Evolutionary conservation across 169 alveolate species (phyloP), one percentile per base, ranked within the genome.

Genomic region (Plasmodium chabaudi): DNA sequence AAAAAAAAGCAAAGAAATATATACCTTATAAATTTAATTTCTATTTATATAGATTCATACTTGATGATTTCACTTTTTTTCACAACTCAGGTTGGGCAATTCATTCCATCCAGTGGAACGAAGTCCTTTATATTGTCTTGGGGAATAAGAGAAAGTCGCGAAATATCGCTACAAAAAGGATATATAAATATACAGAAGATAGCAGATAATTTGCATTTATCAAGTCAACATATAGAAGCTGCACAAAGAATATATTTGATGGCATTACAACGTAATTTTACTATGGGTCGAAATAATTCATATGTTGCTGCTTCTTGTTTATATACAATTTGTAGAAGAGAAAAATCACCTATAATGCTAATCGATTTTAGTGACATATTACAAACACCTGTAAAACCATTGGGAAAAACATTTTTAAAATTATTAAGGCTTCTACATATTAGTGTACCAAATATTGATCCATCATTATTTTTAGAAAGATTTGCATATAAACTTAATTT

Each of bases 291-390:
- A 70, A 96, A 96, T 63, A 97, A 97, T 56, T 90, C 90, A 72
- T 97, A 96, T 69, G 99, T 98, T 4, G 98, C 99, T 23, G 97
- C 99, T 9, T 97, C 99, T 15, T 96, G 98, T 82, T 94, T 98
- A 13, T 98, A 98, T 93, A 96, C 98, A 12, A 96, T 97, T 34
- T 97, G 99, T 86, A 92, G 99, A 47, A 72, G 97, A n/a, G 98
- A 96, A 87, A 93, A 95, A 88, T 94, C 98, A 4, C 99, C 99
- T 1, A 97, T 96, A 55, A 93, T 98, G 87, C 93, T 98, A 21
- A 97, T 98, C 9, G 99, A 98, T 89, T 98, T 98, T 91, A 95
- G 99, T 60, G 99, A 98, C 68, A 97, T 96, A 6, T 93, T 97
- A 34, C 95, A 93, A 77, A 93, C 96, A 21, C 98, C 97, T 39